phyloP scores from a whole-genome alignment of 2,329 filamentous ascomycete genomes.

The Stylonectria norvegica region DNA sequence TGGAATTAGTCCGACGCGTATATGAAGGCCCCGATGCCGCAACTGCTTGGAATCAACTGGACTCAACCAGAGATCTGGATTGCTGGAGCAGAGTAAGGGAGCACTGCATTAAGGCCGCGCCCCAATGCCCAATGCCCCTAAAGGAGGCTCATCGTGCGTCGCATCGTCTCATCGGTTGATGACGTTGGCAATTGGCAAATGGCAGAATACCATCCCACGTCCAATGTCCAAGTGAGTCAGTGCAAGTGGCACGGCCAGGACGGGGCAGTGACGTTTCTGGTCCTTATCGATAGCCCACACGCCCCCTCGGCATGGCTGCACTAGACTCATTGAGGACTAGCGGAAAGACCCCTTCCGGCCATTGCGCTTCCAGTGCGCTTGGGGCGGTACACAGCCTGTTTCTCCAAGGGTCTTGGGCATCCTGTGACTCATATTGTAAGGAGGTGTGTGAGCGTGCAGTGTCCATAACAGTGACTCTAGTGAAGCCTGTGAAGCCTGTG shows the following conservation, averaged over 20 bases:
- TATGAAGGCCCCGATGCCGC: not conserved
- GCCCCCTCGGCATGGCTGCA: constrained; percentile 15
- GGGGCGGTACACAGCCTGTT: constrained; percentile 19
- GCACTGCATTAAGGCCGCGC: not conserved
- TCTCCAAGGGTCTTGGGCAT: constrained; percentile 18
- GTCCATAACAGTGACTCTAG: no score
- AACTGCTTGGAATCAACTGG: no score
- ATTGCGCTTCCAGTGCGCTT: constrained; percentile 18
- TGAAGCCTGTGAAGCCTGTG: no score
- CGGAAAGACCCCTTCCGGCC: constrained; percentile 22
- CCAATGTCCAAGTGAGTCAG: not conserved
- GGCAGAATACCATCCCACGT: constrained; percentile 21
- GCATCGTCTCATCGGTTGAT: constrained; percentile 10
- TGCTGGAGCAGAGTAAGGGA: no score
- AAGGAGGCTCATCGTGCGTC: no score
- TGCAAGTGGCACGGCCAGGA: constrained; percentile 3
- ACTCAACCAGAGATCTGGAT: no score
- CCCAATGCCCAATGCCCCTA: not conserved
- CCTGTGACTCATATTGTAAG: constrained; percentile 27
- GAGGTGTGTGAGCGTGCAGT: constrained; percentile 16
- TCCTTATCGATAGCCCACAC: constrained; percentile 24
- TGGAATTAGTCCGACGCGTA: not conserved
- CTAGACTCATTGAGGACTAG: constrained; percentile 19
- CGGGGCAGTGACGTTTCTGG: constrained; percentile 3
- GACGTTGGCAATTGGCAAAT: constrained; percentile 21